A percentile compares a stretch with the other conserved stretches of the same genome.
Conservation (phyloP, 306 rosid species). For the Ceratonia siliqua region DNA sequence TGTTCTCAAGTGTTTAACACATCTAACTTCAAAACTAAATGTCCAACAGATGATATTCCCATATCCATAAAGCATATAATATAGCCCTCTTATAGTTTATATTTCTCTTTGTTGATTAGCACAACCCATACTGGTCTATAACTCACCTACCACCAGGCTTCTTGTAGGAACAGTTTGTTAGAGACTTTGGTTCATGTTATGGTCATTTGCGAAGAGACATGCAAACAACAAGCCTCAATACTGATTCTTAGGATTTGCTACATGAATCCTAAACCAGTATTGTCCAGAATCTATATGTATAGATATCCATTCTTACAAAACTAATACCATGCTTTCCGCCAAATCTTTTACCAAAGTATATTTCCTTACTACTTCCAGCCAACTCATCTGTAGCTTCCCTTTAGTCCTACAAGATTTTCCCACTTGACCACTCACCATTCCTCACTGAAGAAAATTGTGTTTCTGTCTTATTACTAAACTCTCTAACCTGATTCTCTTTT, state of each 20-base stretch:
- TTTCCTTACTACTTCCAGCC: background rate
- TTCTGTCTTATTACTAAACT: background rate
- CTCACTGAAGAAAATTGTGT: background rate
- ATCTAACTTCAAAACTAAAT: background rate
- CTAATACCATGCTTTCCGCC: background rate
- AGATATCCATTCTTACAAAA: background rate
- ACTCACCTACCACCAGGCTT: background rate
- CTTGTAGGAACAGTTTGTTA: background rate
- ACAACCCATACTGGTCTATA: background rate
- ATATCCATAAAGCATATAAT: conserved; percentile 23
- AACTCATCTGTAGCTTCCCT: background rate
- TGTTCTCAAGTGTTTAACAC: background rate
- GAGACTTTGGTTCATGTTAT: background rate
- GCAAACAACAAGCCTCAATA: background rate
- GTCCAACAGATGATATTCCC: background rate
- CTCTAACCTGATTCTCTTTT: background rate
- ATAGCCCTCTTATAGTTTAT: background rate
- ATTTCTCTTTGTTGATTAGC: conserved; percentile 6
- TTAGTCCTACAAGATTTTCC: background rate
- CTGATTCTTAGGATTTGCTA: background rate
- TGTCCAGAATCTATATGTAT: background rate
- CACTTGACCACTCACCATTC: background rate
- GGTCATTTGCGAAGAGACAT: background rate
- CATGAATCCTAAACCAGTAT: background rate
- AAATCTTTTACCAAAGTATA: background rate